These are phyloP conservation scores for Fistulinella cinereoalba DNA, from an alignment of 1,284 basidiomycete genomes.

Conservation along the genomic window DNA sequence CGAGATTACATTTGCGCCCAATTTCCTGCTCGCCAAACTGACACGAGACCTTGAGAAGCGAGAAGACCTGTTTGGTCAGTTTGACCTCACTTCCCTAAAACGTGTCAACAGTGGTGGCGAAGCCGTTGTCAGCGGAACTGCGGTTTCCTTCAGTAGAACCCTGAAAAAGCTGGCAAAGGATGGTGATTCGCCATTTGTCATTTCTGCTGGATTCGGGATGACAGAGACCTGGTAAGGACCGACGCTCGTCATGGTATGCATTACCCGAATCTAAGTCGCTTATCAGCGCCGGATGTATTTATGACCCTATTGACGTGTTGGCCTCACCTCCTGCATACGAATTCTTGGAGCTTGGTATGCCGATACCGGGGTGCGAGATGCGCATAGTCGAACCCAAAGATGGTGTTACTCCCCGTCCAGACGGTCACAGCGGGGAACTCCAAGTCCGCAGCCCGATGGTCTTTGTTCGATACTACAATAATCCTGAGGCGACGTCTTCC, in stretches of 20 bases:
- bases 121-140: constrained; percentile 37
- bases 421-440: constrained; percentile 36
- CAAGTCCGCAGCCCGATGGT: constrained; percentile 41
- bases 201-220: constrained; percentile 46
- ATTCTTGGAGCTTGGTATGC: constrained; percentile 32
- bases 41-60: constrained; percentile 32
- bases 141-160: constrained; percentile 36
- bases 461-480: constrained; percentile 42
- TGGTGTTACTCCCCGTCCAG: constrained; percentile 24
- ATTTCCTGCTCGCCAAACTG: constrained; percentile 43
- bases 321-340: constrained; percentile 19
- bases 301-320: constrained; percentile 28
- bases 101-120: constrained; percentile 40
- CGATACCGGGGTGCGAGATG: constrained; percentile 30
- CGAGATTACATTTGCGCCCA: constrained; percentile 40
- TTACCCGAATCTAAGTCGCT: background rate
- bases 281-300: constrained; percentile 38
- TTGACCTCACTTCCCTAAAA: constrained; percentile 23
- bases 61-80: constrained; percentile 22
- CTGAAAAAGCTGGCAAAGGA: constrained; percentile 32
- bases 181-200: constrained; percentile 29
- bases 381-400: constrained; percentile 34
- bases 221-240: constrained; percentile 39
- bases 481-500: constrained; percentile 37
- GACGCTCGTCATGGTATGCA: too few species aligned